Evolutionary conservation across 768 basidiomycete species (phyloP), one percentile per base, ranked within the genome.

Genomic region (Lentinula sp.): DNA sequence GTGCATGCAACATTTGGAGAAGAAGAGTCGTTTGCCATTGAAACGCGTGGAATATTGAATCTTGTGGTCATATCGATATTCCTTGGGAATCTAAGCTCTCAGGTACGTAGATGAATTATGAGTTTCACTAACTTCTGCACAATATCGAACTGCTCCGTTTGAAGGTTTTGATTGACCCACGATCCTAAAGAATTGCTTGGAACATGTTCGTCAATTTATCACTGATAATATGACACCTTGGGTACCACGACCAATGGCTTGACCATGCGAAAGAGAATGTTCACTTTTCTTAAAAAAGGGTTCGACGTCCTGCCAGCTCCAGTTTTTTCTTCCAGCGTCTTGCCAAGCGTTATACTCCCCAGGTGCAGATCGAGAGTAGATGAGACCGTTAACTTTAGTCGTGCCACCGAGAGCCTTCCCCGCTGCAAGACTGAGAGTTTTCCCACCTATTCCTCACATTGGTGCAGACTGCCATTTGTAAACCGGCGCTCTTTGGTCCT

Each of bases 281-380:
- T 73, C 71, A 5, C 65, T 66, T 49, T 69, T 71, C 33, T 57
- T 57, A 53, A 73, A 74, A 57, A 63, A 70, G 0, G 65, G 67
- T 46, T 70, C 45, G 4, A 76, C 60, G 16, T 72, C 64, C 0
- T 65, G 39, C 53, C 65, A 74, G 5, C 66, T 62, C 75, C 75
- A 76, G 9, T 67, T 68, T 18, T 64, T 64, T 13, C 66, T 52
- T 2, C 73, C 72, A 5, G 60, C 43, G 15, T 36, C 49, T 7
- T 56, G 52, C 73, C 72, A 76, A 13, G 62, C 52, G 28, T 74
- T 66, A 36, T 70, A 73, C 23, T 75, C 73, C n/a, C 63, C 68
- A 1, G 71, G 68, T 32, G 66, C 61, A 0, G 66, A 66, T 1
- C 72, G 64, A 4, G 69, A 69, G 57, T 73, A 74, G 36, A 69